Percentiles rank a stretch among this genome's conserved stretches.
Evolutionary conservation across 805 yeast species (phyloP).

Genomic region (Candida nitratophila): DNA sequence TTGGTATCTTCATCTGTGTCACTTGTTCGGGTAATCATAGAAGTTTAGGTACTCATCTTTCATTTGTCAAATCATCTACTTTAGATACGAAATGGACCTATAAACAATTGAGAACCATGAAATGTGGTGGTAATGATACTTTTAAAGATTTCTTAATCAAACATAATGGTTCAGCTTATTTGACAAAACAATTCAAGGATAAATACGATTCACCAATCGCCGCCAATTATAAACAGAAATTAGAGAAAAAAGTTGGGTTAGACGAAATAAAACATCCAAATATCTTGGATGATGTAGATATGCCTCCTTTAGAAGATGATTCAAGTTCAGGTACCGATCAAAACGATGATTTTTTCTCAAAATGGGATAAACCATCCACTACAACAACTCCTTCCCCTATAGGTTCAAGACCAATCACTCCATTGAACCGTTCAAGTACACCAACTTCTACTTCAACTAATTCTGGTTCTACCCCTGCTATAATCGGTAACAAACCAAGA

Average conservation of each 20-base stretch:
- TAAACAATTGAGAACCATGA: slow-evolving; percentile 83
- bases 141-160: slow-evolving; percentile 79
- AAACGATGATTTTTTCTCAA: slow-evolving; percentile 83
- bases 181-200: slow-evolving; percentile 60
- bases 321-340: slow-evolving; percentile 57
- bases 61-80: slow-evolving; percentile 88
- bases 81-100: slow-evolving; percentile 88
- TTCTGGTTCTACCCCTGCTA: slow-evolving; percentile 15
- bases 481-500: slow-evolving; percentile 21
- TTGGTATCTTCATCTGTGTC: slow-evolving; percentile 85
- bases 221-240: slow-evolving; percentile 69
- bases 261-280: slow-evolving; percentile 74
- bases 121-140: slow-evolving; percentile 85
- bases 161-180: slow-evolving; percentile 75
- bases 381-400: slow-evolving; percentile 33
- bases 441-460: slow-evolving; percentile 18
- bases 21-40: slow-evolving; percentile 96
- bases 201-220: slow-evolving; percentile 83
- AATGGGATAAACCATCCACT: slow-evolving; percentile 75
- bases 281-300: slow-evolving; percentile 56
- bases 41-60: slow-evolving; percentile 90
- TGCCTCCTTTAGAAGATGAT: slow-evolving; percentile 21
- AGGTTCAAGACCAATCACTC: slow-evolving; percentile 38
- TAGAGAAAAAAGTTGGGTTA: slow-evolving; percentile 56
- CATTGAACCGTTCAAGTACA: slow-evolving; percentile 15